phyloP scores from a whole-genome alignment of 2,329 filamentous ascomycete genomes.

The Diplodia intermedia region DNA sequence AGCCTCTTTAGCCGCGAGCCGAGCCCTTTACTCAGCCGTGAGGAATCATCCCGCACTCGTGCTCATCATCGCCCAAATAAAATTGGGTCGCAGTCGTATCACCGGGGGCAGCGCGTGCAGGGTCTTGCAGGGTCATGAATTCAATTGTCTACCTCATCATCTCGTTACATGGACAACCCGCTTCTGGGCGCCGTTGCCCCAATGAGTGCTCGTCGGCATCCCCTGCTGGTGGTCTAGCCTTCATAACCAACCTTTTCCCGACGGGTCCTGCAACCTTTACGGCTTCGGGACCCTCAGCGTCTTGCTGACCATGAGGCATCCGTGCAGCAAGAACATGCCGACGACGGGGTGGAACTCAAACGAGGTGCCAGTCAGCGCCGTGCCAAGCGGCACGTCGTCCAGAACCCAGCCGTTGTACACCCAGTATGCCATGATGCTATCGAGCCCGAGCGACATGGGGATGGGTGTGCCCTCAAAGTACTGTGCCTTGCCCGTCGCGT shows the following conservation, averaged over 20 bases:
- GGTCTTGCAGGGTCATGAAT: constrained; percentile 25
- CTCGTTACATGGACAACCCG: constrained; percentile 24
- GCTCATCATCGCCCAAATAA: not conserved
- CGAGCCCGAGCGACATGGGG: constrained; percentile 83
- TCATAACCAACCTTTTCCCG: constrained; percentile 1
- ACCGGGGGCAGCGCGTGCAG: not conserved
- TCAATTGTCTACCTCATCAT: constrained; percentile 30
- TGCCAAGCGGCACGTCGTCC: constrained; percentile 77
- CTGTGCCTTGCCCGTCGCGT: constrained; percentile 85
- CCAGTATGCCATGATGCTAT: constrained; percentile 88
- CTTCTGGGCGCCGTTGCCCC: not conserved
- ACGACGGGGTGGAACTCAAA: constrained; percentile 87
- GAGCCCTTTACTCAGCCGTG: constrained; percentile 16
- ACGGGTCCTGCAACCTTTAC: constrained; percentile 37
- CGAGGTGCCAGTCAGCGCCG: constrained; percentile 68
- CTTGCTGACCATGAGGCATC: constrained; percentile 94
- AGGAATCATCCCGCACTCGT: not conserved
- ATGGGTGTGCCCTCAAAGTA: constrained; percentile 99
- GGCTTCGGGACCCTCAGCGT: constrained; percentile 94
- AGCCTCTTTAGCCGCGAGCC: constrained; percentile 23
- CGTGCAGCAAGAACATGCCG: constrained; percentile 82
- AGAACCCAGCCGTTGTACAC: constrained; percentile 80
- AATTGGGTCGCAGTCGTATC: not conserved
- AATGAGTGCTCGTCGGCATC: constrained; percentile 10
- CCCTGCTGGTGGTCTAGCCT: constrained; percentile 16